phyloP scores from a whole-genome alignment of 2,329 filamentous ascomycete species.

The Intubia oerlemansii region DNA sequence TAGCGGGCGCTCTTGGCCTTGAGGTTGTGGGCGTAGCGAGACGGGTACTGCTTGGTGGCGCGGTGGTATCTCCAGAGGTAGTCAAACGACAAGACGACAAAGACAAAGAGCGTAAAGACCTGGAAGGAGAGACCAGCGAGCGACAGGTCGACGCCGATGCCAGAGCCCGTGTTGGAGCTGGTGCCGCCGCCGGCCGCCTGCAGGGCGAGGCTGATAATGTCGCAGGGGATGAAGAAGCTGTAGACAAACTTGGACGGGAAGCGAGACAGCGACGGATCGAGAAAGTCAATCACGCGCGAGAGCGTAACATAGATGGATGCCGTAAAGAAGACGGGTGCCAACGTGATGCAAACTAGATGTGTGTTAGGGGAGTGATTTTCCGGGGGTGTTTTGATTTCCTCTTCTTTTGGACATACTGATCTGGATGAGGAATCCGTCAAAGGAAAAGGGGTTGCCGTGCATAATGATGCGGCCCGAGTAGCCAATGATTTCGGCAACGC shows the following conservation, averaged over 20 bases:
- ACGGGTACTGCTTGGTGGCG: background rate
- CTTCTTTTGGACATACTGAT: conserved; percentile 22
- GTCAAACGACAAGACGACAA: conserved; percentile 24
- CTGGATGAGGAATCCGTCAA: conserved; percentile 42
- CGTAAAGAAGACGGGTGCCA: conserved; percentile 32
- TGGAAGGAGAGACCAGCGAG: conserved; percentile 36
- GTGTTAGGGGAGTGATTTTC: no score
- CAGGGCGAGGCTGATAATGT: conserved; percentile 30
- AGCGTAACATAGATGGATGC: conserved; percentile 48
- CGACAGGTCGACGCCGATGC: conserved; percentile 25
- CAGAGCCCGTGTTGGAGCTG: conserved; percentile 21
- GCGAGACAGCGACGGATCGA: conserved; percentile 18
- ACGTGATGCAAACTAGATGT: conserved; percentile 33
- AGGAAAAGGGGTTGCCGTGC: conserved; percentile 33
- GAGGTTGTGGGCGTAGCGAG: background rate
- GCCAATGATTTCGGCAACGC: conserved; percentile 34
- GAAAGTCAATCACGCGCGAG: conserved; percentile 14
- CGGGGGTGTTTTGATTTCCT: background rate
- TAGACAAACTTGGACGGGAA: conserved; percentile 19
- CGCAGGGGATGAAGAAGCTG: conserved; percentile 28
- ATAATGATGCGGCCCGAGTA: conserved; percentile 39
- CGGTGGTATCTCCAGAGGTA: conserved; percentile 22
- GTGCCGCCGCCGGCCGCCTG: conserved; percentile 34
- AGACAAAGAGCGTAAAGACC: conserved; percentile 30
- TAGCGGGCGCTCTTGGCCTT: conserved; percentile 1